A percentile compares a stretch with the other conserved stretches of the same genome.
Evolutionary conservation across 2,329 filamentous ascomycete species (phyloP).

Genomic region (Hypoxylon sp.): DNA sequence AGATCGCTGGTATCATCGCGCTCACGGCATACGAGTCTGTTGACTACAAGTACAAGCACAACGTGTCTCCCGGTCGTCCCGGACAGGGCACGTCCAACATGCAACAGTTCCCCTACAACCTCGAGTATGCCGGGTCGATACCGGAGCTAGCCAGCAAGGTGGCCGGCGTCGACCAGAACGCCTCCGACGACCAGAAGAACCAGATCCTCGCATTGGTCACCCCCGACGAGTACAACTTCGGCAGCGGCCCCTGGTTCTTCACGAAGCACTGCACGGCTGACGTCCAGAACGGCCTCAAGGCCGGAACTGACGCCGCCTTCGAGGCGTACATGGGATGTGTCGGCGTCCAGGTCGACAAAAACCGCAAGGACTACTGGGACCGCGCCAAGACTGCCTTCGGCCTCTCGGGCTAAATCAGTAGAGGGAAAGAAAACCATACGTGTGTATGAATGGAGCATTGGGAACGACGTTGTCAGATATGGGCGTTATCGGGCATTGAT

Average conservation of each 20-base stretch:
- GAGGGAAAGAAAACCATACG: not conserved
- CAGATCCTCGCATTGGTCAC: slow-evolving; percentile 62
- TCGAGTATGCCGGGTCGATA: slow-evolving; percentile 64
- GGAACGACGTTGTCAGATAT: slow-evolving; percentile 8
- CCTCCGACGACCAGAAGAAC: slow-evolving; percentile 54
- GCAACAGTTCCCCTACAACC: slow-evolving; percentile 63
- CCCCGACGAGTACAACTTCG: slow-evolving; percentile 68
- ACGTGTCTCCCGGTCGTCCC: slow-evolving; percentile 69
- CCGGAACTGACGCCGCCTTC: slow-evolving; percentile 60
- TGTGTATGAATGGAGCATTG: not conserved
- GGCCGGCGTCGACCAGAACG: slow-evolving; percentile 44
- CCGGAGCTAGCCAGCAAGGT: slow-evolving; percentile 55
- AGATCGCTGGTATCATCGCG: slow-evolving; percentile 78
- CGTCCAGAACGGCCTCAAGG: slow-evolving; percentile 55
- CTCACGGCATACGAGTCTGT: slow-evolving; percentile 80
- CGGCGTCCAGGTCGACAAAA: slow-evolving; percentile 53
- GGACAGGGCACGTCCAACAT: slow-evolving; percentile 79
- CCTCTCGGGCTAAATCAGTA: slow-evolving; percentile 46
- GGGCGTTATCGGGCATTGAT: slow-evolving; percentile 13
- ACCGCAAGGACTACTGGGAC: slow-evolving; percentile 60
- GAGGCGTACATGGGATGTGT: slow-evolving; percentile 65
- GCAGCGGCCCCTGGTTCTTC: slow-evolving; percentile 67
- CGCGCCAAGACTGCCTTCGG: slow-evolving; percentile 65
- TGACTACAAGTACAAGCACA: slow-evolving; percentile 79
- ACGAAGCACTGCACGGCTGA: slow-evolving; percentile 59